Evolutionary conservation across 345 rosid genomes (phyloP), one percentile per base, ranked within the genome.

Genomic region (Arabis alpina): DNA sequence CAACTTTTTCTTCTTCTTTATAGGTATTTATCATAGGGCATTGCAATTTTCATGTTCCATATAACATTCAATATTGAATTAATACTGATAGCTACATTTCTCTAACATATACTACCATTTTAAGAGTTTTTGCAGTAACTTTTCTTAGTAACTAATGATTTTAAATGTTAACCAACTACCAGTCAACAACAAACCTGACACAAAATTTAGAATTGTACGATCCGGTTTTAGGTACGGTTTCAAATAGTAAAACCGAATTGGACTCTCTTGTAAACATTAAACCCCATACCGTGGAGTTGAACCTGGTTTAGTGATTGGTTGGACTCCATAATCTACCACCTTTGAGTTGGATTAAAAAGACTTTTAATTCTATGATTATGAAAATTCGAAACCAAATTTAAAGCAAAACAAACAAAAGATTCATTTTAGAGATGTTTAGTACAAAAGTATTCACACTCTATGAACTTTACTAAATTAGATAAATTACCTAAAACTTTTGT

Each of bases 91-190:
- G 54, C 40, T 41, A 73, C 72, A 57, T 65, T 65, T 64, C 28
- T 73, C 13, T 49, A 56, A 63, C 70, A 45, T 13, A 32, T n/a
- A 50, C 54, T n/a, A 50, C 54, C 15, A 14, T 63, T 19, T 10
- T 0, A 12, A 64, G 65, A 37, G 15, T 13, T 16, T 73, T 23
- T n/a, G 57, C 48, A 37, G 64, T 72, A 45, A 63, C n/a, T 27
- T 48, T 45, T 54, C 14, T 27, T 39, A 40, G 28, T 49, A 30
- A 56, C 24, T 72, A 13, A 49, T 49, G 45, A 48, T 56, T 72
- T 40, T 73, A 56, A 73, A 73, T 73, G 77, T 56, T 57, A 19
- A 73, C 71, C 66, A 65, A 64, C 71, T 30, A 73, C 66, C 63
- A 23, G 23, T n/a, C 24, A 71, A 56, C 71, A 51, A 39, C 39